phyloP scores from a whole-genome alignment of 306 rosid genomes.

The Prunus armeniaca region DNA sequence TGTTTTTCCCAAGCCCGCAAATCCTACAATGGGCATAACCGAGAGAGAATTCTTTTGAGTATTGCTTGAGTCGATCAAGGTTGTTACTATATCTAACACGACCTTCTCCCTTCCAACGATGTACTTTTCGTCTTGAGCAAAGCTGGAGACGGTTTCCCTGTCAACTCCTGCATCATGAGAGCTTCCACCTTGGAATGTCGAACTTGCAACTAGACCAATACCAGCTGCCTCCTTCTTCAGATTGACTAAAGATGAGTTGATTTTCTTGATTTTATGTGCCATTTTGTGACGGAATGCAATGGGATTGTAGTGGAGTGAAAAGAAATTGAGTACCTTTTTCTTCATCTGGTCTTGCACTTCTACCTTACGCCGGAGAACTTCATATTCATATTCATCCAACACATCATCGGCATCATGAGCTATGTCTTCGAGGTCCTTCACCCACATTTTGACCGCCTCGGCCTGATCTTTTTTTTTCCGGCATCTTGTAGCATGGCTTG shows the following conservation, averaged over 20 bases:
- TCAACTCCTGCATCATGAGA: neutral
- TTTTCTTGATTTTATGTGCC: neutral
- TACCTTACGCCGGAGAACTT: constrained; percentile 3
- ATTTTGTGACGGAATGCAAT: neutral
- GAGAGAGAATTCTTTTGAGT: neutral
- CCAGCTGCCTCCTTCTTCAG: neutral
- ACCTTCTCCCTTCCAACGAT: neutral
- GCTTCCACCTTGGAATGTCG: no score
- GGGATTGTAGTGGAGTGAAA: neutral
- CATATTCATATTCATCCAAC: constrained; percentile 9
- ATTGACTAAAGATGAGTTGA: neutral
- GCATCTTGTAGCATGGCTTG: no score
- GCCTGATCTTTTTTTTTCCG: no score
- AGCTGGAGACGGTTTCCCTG: neutral
- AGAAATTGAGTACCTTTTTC: neutral
- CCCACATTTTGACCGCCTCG: neutral
- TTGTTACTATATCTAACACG: neutral
- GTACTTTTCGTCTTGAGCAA: neutral
- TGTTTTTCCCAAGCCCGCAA: constrained; percentile 26
- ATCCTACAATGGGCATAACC: constrained; percentile 16
- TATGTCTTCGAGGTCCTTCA: neutral
- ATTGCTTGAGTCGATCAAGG: neutral
- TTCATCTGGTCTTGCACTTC: neutral
- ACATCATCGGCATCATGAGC: constrained; percentile 3
- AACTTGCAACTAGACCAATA: constrained; percentile 6